Evolutionary conservation across 768 basidiomycete species (phyloP).

Genomic region (Boletus eberwhitei): DNA sequence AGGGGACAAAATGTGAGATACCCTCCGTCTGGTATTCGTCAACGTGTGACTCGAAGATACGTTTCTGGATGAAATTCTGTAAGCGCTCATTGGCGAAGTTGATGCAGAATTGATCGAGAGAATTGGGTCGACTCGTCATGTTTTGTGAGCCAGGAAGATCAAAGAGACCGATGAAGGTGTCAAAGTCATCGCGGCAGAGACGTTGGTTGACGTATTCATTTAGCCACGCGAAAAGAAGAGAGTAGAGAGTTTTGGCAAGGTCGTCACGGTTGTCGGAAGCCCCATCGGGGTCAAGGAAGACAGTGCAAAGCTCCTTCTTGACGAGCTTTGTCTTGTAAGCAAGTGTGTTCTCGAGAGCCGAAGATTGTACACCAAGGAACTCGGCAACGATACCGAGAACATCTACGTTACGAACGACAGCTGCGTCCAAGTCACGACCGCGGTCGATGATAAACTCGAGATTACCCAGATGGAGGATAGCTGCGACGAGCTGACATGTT

Average conservation of each 20-base stretch:
- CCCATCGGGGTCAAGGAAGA: conserved; percentile 93
- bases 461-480: conserved; percentile 95
- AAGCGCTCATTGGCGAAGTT: conserved; percentile 95
- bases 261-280: conserved; percentile 93
- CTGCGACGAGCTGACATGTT: conserved; percentile 90
- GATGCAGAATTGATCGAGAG: conserved; percentile 93
- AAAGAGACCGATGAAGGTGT: conserved; percentile 88
- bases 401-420: conserved; percentile 85
- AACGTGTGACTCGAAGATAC: conserved; percentile 76
- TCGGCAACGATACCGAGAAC: conserved; percentile 81
- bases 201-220: conserved; percentile 96
- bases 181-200: conserved; percentile 90
- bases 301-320: conserved; percentile 95
- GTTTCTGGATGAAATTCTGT: conserved; percentile 77
- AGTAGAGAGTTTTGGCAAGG: conserved; percentile 90
- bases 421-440: conserved; percentile 83
- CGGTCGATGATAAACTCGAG: conserved; percentile 88
- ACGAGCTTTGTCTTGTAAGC: conserved; percentile 92
- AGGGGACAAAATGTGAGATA: conserved; percentile 64
- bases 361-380: conserved; percentile 79
- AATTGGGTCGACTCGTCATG: conserved; percentile 82
- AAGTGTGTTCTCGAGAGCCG: conserved; percentile 72
- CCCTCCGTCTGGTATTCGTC: conserved; percentile 84
- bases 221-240: conserved; percentile 92
- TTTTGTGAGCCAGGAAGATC: conserved; percentile 95